Evolutionary conservation across 441 rosid species (phyloP).

Genomic region (Breynia disticha): DNA sequence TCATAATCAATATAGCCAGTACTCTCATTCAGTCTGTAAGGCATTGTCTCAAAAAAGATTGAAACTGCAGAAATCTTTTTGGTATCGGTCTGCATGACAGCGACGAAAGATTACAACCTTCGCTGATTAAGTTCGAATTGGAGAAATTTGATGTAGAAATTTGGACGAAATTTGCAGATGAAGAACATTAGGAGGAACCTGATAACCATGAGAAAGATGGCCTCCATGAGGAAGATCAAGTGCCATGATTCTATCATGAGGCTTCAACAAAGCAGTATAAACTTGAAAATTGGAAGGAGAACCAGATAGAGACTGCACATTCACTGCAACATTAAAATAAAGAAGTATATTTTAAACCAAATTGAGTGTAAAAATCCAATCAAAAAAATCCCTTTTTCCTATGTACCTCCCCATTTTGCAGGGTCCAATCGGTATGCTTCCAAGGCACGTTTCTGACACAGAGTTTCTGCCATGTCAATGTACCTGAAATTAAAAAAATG

Average conservation of each 20-base stretch:
- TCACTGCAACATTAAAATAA: slow-evolving; percentile 38
- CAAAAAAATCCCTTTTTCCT: not conserved
- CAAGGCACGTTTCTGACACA: slow-evolving; percentile 85
- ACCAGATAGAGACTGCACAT: slow-evolving; percentile 40
- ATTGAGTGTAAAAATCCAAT: not conserved
- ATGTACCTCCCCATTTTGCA: slow-evolving; percentile 87
- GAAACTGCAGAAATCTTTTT: slow-evolving; percentile 97
- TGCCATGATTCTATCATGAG: slow-evolving; percentile 98
- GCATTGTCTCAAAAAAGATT: slow-evolving; percentile 94
- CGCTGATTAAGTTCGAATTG: not conserved
- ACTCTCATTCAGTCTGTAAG: slow-evolving; percentile 81
- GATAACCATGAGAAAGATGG: slow-evolving; percentile 99
- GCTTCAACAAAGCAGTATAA: slow-evolving; percentile 76
- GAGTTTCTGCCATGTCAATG: slow-evolving; percentile 86
- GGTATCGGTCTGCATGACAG: slow-evolving; percentile 93
- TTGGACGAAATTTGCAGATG: not conserved
- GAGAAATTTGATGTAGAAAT: too few species aligned
- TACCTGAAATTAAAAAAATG: slow-evolving; percentile 36
- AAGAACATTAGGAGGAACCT: slow-evolving; percentile 39
- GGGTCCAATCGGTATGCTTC: slow-evolving; percentile 87
- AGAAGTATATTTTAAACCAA: not conserved
- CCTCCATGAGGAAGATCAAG: slow-evolving; percentile 99
- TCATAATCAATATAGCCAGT: slow-evolving; percentile 90
- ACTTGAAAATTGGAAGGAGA: slow-evolving; percentile 78
- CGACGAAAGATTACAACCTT: slow-evolving; percentile 18